These are phyloP conservation scores for Mrakia frigida DNA, from an alignment of 768 basidiomycete species.

Conservation along the genomic window DNA sequence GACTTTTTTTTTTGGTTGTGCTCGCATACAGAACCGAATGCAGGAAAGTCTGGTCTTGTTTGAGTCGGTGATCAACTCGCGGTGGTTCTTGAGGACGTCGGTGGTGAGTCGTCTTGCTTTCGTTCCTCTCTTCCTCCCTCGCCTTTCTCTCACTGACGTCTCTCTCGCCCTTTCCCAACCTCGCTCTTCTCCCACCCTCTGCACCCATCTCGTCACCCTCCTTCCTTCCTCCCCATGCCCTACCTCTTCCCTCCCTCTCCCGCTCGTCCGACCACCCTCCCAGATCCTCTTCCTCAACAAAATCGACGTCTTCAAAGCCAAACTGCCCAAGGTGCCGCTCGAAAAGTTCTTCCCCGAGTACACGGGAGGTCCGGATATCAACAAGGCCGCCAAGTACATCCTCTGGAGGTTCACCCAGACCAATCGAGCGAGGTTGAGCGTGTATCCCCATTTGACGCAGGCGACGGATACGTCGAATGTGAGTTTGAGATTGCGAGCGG, in stretches of 20 bases:
- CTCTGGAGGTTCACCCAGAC: conserved; percentile 18
- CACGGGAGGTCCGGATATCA: conserved; percentile 45
- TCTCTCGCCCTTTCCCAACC: neutral
- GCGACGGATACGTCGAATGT: conserved; percentile 30
- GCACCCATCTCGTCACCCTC: too few relatives aligned
- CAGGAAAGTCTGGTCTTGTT: conserved; percentile 93
- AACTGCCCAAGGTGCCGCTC: conserved; percentile 57
- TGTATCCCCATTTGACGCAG: conserved; percentile 30
- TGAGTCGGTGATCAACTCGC: conserved; percentile 95
- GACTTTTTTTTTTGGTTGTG: neutral
- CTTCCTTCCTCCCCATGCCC: too few relatives aligned
- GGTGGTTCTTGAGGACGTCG: conserved; percentile 93
- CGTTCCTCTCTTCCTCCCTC: conserved; percentile 33
- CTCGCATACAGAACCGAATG: conserved; percentile 78
- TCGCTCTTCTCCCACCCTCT: neutral
- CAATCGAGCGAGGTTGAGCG: conserved; percentile 41
- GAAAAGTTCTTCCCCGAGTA: conserved; percentile 73
- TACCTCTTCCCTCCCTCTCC: too few relatives aligned
- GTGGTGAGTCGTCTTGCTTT: conserved; percentile 56
- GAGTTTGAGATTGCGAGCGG: neutral
- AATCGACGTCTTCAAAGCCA: conserved; percentile 63
- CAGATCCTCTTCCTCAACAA: conserved; percentile 88
- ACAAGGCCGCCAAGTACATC: conserved; percentile 25
- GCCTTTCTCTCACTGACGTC: conserved; percentile 42
- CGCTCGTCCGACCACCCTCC: too few relatives aligned